Evolutionary conservation across 2,329 filamentous ascomycete genomes (phyloP).

Genomic region (Fusarium solani-melongenae): DNA sequence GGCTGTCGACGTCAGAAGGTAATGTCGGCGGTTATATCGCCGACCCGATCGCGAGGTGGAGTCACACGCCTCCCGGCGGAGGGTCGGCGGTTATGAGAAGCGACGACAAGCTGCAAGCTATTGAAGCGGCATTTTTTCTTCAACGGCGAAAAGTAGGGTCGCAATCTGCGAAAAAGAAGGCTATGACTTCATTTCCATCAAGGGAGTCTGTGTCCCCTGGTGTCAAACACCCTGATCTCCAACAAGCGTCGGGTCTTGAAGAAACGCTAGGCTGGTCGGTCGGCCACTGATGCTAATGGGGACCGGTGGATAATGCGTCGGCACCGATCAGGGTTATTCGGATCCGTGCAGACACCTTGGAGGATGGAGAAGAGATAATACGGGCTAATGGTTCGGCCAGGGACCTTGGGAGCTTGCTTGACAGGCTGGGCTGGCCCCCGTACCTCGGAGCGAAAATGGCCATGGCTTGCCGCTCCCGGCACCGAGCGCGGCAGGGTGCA

Average conservation of each 20-base stretch:
- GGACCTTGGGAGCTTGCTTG: not conserved
- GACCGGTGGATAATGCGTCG: constrained; percentile 16
- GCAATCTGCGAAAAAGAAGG: constrained; percentile 6
- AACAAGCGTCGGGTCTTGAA: not conserved
- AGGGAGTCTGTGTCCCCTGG: not conserved
- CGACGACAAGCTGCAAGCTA: constrained; percentile 12
- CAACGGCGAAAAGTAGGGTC: not conserved
- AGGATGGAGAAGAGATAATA: constrained; percentile 14
- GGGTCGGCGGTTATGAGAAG: constrained; percentile 20
- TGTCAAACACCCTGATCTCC: not conserved
- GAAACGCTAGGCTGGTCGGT: not conserved
- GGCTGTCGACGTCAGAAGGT: not conserved
- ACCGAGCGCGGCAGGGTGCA: constrained; percentile 29
- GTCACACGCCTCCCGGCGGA: constrained; percentile 31
- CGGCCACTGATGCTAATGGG: constrained; percentile 2
- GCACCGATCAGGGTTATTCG: constrained; percentile 33
- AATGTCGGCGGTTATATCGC: constrained; percentile 35
- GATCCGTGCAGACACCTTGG: constrained; percentile 18
- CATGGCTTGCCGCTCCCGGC: constrained; percentile 24
- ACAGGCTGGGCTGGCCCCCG: not conserved
- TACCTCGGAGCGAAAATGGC: not conserved
- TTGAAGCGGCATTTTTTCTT: not conserved
- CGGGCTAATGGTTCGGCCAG: not conserved
- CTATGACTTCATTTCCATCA: constrained; percentile 19
- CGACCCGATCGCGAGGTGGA: constrained; percentile 28